Evolutionary conservation across 768 basidiomycete genomes (phyloP).

Genomic region (Psilocybe azurescens): DNA sequence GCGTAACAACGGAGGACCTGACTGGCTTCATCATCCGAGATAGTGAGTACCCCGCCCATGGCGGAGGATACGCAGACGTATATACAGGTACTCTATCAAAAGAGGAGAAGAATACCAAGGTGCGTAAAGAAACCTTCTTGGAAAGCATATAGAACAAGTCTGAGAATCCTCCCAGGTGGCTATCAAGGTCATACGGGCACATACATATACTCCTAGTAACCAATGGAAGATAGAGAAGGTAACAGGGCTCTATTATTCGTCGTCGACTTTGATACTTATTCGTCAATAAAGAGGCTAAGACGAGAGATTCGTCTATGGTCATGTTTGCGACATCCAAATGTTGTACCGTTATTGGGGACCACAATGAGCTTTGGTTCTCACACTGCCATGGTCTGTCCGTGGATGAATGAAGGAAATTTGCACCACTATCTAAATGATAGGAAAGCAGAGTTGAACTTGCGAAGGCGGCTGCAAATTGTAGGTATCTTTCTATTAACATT

Average conservation of each 20-base stretch:
- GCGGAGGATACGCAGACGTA: slow-evolving; percentile 6
- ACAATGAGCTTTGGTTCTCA: slow-evolving; percentile 6
- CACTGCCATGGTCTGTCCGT: slow-evolving; percentile 13
- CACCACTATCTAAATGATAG: slow-evolving; percentile 1
- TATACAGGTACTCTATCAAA: not conserved
- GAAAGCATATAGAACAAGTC: not conserved
- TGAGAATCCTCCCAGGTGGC: slow-evolving; percentile 9
- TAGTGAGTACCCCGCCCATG: slow-evolving; percentile 1
- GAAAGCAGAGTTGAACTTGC: not conserved
- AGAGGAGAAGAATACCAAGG: not conserved
- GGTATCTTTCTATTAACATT: not conserved
- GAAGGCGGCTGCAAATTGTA: slow-evolving; percentile 10
- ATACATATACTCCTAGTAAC: slow-evolving; percentile 15
- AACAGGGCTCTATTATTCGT: not conserved
- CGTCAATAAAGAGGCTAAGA: not conserved
- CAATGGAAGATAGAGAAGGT: slow-evolving; percentile 19
- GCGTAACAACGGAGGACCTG: not conserved
- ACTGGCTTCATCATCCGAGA: not conserved
- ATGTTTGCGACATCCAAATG: slow-evolving; percentile 8
- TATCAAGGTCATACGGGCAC: slow-evolving; percentile 21
- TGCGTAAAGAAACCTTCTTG: not conserved
- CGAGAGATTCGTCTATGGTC: slow-evolving; percentile 11
- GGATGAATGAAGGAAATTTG: slow-evolving; percentile 13
- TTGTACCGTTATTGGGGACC: slow-evolving; percentile 8
- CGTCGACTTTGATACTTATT: not conserved